phyloP scores from a whole-genome alignment of 225 moss, liverwort and hornwort species.

The Rhytidiadelphus loreus region DNA sequence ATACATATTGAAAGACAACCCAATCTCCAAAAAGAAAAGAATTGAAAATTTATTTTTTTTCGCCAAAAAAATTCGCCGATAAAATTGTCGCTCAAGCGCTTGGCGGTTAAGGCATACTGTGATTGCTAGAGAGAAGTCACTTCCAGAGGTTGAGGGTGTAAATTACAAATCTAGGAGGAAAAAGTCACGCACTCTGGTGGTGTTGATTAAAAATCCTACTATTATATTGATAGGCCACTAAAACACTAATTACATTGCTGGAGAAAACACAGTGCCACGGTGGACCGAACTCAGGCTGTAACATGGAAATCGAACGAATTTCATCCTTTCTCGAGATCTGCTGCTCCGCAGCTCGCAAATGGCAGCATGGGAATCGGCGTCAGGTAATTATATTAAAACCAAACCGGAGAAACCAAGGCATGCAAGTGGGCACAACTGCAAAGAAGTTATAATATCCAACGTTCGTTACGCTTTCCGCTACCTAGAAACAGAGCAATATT shows the following conservation, averaged over 20 bases:
- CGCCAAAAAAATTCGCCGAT: too few relatives aligned
- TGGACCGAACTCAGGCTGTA: background rate
- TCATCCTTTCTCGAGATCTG: background rate
- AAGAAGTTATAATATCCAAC: background rate
- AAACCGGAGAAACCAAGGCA: background rate
- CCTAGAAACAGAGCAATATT: background rate
- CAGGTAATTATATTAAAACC: background rate
- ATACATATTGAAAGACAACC: too few relatives aligned
- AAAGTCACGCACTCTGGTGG: too few relatives aligned
- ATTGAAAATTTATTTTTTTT: too few relatives aligned
- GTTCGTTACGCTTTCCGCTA: background rate
- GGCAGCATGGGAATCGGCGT: background rate
- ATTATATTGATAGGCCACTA: background rate
- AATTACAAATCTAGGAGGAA: too few relatives aligned
- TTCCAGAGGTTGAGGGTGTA: background rate
- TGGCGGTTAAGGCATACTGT: background rate
- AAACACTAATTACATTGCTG: background rate
- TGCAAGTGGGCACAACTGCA: background rate
- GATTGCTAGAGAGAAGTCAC: background rate
- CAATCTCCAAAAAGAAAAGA: too few relatives aligned
- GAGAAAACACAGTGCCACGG: background rate
- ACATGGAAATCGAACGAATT: background rate
- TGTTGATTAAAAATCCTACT: background rate
- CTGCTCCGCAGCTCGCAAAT: background rate
- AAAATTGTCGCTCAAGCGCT: too few relatives aligned